Percentiles rank a stretch among this genome's conserved stretches.
phyloP scores from a whole-genome alignment of 345 rosid genomes.

The Corymbia maculata region DNA sequence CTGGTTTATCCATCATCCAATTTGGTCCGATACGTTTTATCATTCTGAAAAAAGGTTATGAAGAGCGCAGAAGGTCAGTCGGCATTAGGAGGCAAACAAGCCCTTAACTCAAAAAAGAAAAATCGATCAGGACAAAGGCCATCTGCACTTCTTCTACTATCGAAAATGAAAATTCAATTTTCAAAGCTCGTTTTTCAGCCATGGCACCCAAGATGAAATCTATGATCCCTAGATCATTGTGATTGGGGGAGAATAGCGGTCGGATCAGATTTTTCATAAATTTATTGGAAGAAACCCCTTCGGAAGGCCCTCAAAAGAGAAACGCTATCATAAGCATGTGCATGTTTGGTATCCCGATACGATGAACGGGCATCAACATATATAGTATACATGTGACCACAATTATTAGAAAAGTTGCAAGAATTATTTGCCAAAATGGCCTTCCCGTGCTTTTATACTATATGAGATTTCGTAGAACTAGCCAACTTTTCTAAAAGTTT shows the following conservation, averaged over 20 bases:
- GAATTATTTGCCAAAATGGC: neutral
- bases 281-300: neutral
- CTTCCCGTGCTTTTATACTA: too few species aligned
- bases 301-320: neutral
- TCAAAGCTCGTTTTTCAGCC: neutral
- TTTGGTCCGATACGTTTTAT: neutral
- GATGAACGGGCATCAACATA: too few species aligned
- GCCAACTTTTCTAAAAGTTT: too few species aligned
- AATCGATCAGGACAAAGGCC: neutral
- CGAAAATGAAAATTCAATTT: neutral
- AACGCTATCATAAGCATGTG: rapidly evolving
- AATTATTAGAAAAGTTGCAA: neutral
- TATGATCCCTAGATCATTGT: neutral
- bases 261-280: neutral
- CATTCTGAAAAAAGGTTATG: neutral
- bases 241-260: neutral
- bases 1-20: neutral
- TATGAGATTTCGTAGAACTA: too few species aligned
- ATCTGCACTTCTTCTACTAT: neutral
- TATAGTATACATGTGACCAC: neutral
- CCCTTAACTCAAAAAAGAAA: neutral
- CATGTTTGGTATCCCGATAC: too few species aligned
- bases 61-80: neutral
- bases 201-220: neutral
- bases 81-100: neutral